phyloP scores from a whole-genome alignment of 2,329 filamentous ascomycete genomes.

The Aureobasidium sp. region DNA sequence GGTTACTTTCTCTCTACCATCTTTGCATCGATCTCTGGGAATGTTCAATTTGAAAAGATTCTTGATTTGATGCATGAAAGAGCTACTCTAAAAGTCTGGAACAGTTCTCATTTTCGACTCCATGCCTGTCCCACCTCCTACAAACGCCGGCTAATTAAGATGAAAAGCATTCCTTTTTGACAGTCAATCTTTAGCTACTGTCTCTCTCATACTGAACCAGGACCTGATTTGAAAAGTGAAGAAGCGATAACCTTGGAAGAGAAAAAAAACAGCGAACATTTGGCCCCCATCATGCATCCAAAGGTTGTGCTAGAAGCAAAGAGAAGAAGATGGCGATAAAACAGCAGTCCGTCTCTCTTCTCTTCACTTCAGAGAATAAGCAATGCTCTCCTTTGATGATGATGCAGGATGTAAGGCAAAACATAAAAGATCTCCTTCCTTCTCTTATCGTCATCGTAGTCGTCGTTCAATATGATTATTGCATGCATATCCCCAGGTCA shows the following conservation, averaged over 20 bases:
- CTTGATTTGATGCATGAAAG: background rate
- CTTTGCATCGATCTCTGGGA: background rate
- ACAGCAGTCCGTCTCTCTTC: background rate
- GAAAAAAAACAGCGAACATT: background rate
- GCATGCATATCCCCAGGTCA: background rate
- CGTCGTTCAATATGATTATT: background rate
- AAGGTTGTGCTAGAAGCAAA: background rate
- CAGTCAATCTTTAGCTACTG: background rate
- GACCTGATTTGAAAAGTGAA: background rate
- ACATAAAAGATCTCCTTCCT: background rate
- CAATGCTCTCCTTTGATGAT: background rate
- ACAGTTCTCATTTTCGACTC: background rate
- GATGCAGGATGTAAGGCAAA: background rate
- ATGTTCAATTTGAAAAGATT: background rate
- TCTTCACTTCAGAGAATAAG: background rate
- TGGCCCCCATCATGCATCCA: conserved; percentile 1
- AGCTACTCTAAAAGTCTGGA: background rate
- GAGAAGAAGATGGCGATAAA: background rate
- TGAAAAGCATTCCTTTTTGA: background rate
- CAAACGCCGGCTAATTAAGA: background rate
- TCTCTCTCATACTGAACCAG: background rate
- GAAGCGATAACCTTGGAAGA: background rate
- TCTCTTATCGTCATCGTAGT: background rate
- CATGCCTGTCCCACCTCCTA: background rate
- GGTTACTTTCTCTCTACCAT: background rate